Evolutionary conservation across 129 eudicot species (phyloP).

Genomic region (Oenanthe sinensis): DNA sequence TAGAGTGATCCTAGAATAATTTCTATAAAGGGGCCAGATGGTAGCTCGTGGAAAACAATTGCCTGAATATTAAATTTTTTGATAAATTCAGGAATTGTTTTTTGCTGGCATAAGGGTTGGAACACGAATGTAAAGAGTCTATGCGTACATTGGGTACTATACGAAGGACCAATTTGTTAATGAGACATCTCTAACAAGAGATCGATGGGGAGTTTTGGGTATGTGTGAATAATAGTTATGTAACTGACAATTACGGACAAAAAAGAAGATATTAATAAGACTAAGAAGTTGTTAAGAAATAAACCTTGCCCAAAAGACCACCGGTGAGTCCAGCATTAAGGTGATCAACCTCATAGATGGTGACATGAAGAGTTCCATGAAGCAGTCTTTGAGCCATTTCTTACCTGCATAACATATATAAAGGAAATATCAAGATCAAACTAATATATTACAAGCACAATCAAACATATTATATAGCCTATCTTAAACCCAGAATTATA

Average conservation of each 20-base stretch:
- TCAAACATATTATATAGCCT: neutral
- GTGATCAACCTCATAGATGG: conserved; percentile 57
- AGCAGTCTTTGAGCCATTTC: conserved; percentile 46
- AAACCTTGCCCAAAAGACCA: conserved; percentile 37
- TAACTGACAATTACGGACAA: neutral
- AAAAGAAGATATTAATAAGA: neutral
- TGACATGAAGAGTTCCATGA: conserved; percentile 72
- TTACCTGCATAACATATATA: conserved; percentile 13
- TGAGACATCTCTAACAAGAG: neutral
- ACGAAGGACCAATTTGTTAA: too few relatives aligned
- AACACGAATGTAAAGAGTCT: too few relatives aligned
- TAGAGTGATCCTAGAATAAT: neutral
- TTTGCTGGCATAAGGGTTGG: neutral
- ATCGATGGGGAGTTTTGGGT: neutral
- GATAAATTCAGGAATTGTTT: too few relatives aligned
- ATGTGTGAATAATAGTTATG: neutral
- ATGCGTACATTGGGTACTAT: too few relatives aligned
- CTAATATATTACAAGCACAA: neutral
- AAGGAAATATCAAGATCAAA: neutral
- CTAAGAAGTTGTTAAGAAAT: neutral
- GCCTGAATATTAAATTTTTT: too few relatives aligned
- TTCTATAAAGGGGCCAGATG: too few relatives aligned
- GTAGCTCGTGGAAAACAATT: too few relatives aligned
- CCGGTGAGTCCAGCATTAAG: conserved; percentile 35
- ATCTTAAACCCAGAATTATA: neutral